These are phyloP conservation scores for Closterium sp. DNA, from an alignment of 139 green algal genomes.

Conservation along the genomic window DNA sequence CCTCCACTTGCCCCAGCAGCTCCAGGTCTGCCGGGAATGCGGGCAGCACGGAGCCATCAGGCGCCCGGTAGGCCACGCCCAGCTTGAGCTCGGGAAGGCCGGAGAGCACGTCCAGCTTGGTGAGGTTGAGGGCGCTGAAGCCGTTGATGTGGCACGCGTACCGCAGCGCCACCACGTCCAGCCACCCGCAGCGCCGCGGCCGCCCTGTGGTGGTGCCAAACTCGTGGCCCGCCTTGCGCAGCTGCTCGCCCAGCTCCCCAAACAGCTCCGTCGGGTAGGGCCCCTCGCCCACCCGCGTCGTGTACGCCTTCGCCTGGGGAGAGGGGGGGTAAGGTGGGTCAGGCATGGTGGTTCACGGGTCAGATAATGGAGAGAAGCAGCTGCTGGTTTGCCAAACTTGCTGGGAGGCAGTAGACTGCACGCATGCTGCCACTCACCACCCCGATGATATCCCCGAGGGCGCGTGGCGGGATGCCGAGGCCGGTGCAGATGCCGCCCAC, in stretches of 20 bases:
- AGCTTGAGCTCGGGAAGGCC: conserved; percentile 86
- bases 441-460: conserved; percentile 84
- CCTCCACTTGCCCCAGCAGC: conserved; percentile 64
- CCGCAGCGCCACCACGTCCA: conserved; percentile 91
- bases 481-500: conserved; percentile 91
- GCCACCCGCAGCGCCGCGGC: conserved; percentile 92
- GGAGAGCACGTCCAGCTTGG: conserved; percentile 96
- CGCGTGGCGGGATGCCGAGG: conserved; percentile 87
- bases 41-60: conserved; percentile 21
- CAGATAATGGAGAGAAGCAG: no score
- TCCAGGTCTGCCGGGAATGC: conserved; percentile 53
- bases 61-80: conserved; percentile 55
- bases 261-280: conserved; percentile 97
- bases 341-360: background rate
- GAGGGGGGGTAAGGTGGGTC: background rate
- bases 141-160: conserved; percentile 93
- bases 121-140: conserved; percentile 96
- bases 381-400: no score
- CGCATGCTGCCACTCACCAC: no score
- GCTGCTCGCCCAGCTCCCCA: conserved; percentile 78
- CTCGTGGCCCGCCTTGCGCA: conserved; percentile 81
- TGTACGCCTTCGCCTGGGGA: conserved; percentile 92
- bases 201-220: conserved; percentile 98
- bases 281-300: conserved; percentile 90
- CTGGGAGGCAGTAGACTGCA: no score